Conservation (phyloP, 2,329 filamentous ascomycete species). For the Ascochyta pisi region DNA sequence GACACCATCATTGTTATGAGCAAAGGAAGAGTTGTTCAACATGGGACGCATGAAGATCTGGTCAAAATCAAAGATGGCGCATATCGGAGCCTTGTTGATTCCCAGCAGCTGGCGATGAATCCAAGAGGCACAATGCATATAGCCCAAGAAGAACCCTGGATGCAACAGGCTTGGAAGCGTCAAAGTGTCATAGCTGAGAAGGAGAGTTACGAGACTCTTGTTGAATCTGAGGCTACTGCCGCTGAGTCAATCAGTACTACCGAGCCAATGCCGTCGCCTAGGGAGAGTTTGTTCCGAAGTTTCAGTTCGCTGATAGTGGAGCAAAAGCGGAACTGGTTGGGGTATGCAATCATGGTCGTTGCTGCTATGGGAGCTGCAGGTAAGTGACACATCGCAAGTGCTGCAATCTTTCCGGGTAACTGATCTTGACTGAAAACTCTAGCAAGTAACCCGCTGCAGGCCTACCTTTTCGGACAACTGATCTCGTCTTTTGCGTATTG, state of each 20-base stretch:
- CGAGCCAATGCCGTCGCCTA: background rate
- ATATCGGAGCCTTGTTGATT: constrained; percentile 71
- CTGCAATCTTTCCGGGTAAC: background rate
- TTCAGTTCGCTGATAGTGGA: constrained; percentile 24
- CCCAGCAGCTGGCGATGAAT: constrained; percentile 75
- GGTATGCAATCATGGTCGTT: constrained; percentile 24
- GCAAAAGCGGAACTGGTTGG: constrained; percentile 25
- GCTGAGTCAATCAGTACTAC: constrained; percentile 46
- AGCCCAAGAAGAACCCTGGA: background rate
- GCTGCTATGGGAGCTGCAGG: constrained; percentile 31
- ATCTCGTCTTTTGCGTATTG: constrained; percentile 32
- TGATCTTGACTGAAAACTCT: background rate
- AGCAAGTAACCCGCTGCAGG: constrained; percentile 31
- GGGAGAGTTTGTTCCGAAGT: background rate
- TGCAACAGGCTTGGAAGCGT: constrained; percentile 41
- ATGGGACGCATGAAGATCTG: constrained; percentile 75
- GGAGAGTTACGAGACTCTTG: constrained; percentile 20
- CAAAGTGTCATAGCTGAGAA: constrained; percentile 29
- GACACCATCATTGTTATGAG: constrained; percentile 77
- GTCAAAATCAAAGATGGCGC: constrained; percentile 64
- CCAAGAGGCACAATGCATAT: constrained; percentile 44
- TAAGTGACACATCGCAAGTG: constrained; percentile 9
- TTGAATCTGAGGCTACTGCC: constrained; percentile 10
- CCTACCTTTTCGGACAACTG: constrained; percentile 32
- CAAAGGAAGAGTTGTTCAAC: constrained; percentile 71